Base-by-base conservation (phyloP, 202 grass and related monocot genomes). In the Musa balbisiana region DNA sequence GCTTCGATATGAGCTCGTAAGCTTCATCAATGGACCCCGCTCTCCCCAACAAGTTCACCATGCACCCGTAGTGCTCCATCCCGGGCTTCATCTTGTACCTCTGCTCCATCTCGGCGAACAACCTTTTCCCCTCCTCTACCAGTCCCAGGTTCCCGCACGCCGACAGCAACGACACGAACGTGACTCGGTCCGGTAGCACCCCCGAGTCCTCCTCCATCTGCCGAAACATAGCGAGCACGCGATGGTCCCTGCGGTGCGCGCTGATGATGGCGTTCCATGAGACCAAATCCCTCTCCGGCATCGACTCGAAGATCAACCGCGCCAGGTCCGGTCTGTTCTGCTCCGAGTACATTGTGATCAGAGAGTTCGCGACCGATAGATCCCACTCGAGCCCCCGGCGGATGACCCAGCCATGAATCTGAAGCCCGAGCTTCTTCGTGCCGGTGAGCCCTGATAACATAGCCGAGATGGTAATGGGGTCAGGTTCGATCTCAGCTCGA, bases 11-110 rank as follows among this genome's bases (percentile, higher is more conserved):
- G 11, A 93, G 55, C 21, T 90, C 76, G 2, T 80, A 85, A 12
- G 91, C 91, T 63, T 86, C 83, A 1, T 74, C 49, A 10, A 86
- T 10, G 67, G 79, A 73, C 72, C 87, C 87, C 10, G 78, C 81
- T 63, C 81, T 88, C 9, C 81, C 81, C 33, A 90, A 83, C 87
- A 93, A 88, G 85, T 88, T 86, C 20, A 87, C 87, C 55, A 86
- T 62, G 62, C 52, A 82, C 9, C 75, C 70, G 17, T 21, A 85
- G 50, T 93, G 91, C 81, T 93, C 76, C 24, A 80, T 17, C 17
- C n/a, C 77, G 11, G 83, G 91, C 60, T 67, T 69, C 62, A 93
- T 73, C 14, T 22, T 78, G 76, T 82, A 80, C 33, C 64, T 64
- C 26, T 52, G 66, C 67, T 93, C 81, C 91, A 90, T 93, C 73